Evolutionary conservation across 208 protist species (phyloP).

Genomic region (Wallacemonas sp.): DNA sequence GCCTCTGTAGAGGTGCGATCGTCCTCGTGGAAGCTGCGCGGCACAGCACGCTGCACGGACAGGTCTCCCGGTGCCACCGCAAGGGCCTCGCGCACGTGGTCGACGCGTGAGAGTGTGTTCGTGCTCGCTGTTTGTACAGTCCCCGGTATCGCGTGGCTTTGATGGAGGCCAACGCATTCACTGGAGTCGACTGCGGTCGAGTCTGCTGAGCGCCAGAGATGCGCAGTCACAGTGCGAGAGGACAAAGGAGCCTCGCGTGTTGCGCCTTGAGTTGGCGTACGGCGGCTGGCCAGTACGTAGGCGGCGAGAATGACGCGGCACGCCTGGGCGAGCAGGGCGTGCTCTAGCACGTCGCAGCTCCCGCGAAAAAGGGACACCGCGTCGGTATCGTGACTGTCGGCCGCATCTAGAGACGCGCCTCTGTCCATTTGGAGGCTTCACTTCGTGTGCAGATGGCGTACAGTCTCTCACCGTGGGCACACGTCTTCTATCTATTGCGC

Average conservation of each 20-base stretch:
- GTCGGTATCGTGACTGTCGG: not conserved
- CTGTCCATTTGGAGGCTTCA: too few relatives aligned
- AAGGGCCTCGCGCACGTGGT: conserved; percentile 20
- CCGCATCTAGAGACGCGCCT: too few relatives aligned
- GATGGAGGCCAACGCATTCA: too few relatives aligned
- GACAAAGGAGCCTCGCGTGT: not conserved
- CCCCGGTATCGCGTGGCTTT: too few relatives aligned
- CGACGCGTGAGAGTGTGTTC: conserved; percentile 2
- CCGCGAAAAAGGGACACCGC: conserved; percentile 28
- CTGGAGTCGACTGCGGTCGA: too few relatives aligned
- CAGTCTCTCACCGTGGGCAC: too few relatives aligned
- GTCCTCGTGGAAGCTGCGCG: not conserved
- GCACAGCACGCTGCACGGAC: not conserved
- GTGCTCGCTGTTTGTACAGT: too few relatives aligned
- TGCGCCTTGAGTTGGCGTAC: too few relatives aligned
- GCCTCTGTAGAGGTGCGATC: not conserved
- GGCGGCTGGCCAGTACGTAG: conserved; percentile 3
- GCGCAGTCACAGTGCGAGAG: not conserved
- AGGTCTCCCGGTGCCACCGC: not conserved
- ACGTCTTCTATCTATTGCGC: too few relatives aligned
- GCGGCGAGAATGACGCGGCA: conserved; percentile 35
- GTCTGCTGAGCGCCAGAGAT: not conserved
- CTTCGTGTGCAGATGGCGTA: too few relatives aligned
- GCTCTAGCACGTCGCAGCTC: conserved; percentile 38
- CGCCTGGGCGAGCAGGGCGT: conserved; percentile 49